Percentiles rank a stretch among this genome's conserved stretches.
phyloP scores from a whole-genome alignment of 495 filamentous ascomycete genomes.

The Neurospora sp. region DNA sequence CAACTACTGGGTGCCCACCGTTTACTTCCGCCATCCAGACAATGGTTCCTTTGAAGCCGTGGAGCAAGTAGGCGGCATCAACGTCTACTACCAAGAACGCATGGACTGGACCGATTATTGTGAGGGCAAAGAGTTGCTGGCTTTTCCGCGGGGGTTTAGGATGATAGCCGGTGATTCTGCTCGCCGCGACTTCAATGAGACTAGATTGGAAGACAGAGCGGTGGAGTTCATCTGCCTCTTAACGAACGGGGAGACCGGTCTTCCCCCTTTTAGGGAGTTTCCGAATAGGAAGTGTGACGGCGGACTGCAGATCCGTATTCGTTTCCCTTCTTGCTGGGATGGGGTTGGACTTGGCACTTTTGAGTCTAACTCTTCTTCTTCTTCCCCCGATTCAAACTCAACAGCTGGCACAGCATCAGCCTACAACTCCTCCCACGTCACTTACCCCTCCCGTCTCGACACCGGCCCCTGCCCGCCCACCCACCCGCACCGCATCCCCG shows the following conservation, averaged over 20 bases:
- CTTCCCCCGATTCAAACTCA: neutral
- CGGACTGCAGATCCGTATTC: slow-evolving; percentile 57
- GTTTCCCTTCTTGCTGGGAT: slow-evolving; percentile 76
- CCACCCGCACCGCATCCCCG: slow-evolving; percentile 48
- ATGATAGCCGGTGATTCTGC: slow-evolving; percentile 54
- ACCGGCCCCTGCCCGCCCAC: slow-evolving; percentile 39
- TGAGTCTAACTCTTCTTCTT: neutral
- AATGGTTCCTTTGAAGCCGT: slow-evolving; percentile 55
- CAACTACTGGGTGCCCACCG: slow-evolving; percentile 63
- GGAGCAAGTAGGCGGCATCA: slow-evolving; percentile 40
- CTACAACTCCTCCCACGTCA: slow-evolving; percentile 49
- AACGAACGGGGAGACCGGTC: slow-evolving; percentile 25
- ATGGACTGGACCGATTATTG: slow-evolving; percentile 23
- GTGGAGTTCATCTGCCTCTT: slow-evolving; percentile 41
- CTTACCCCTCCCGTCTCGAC: slow-evolving; percentile 39
- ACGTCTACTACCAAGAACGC: slow-evolving; percentile 33
- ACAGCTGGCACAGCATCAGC: slow-evolving; percentile 5
- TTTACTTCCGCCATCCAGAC: slow-evolving; percentile 50
- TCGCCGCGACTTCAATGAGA: slow-evolving; percentile 31
- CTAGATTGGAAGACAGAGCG: slow-evolving; percentile 27
- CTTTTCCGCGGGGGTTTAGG: slow-evolving; percentile 55
- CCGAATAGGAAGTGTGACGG: slow-evolving; percentile 47
- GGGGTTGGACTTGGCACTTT: slow-evolving; percentile 42
- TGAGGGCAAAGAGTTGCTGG: slow-evolving; percentile 36
- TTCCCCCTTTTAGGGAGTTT: slow-evolving; percentile 19